Percentiles rank a stretch among this genome's conserved stretches.
Evolutionary conservation across 2,329 filamentous ascomycete species (phyloP).

Genomic region (Neofusicoccum parvum): DNA sequence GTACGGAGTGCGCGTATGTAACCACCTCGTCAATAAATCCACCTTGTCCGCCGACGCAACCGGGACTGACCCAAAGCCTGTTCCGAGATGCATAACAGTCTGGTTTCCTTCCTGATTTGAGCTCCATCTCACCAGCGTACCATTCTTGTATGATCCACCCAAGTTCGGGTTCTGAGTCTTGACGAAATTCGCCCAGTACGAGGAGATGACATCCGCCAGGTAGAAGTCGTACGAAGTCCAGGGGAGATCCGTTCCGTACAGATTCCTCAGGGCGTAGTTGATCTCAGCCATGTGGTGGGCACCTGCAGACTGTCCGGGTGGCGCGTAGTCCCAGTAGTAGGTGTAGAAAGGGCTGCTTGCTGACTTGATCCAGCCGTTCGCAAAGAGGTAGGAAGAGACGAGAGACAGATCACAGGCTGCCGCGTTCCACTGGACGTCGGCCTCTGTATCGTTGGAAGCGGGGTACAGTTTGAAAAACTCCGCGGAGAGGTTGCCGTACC

Average conservation of each 20-base stretch:
- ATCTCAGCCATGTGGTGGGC: constrained; percentile 44
- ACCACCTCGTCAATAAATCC: not conserved
- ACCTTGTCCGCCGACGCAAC: not conserved
- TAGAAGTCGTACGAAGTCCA: constrained; percentile 35
- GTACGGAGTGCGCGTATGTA: not conserved
- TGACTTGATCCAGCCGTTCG: constrained; percentile 26
- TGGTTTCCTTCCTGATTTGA: not conserved
- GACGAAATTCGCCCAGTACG: constrained; percentile 41
- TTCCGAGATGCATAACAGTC: not conserved
- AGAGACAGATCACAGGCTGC: constrained; percentile 29
- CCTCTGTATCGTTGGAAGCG: constrained; percentile 25
- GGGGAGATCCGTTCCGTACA: constrained; percentile 34
- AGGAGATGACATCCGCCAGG: constrained; percentile 34
- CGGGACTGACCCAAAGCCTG: not conserved
- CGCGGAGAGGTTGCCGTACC: constrained; percentile 21
- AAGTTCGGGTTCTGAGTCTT: constrained; percentile 32
- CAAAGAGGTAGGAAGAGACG: constrained; percentile 30
- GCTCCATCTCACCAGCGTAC: not conserved
- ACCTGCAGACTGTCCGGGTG: constrained; percentile 38
- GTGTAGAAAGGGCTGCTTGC: constrained; percentile 34
- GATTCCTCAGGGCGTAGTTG: constrained; percentile 40
- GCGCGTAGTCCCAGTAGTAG: constrained; percentile 43
- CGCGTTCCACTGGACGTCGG: constrained; percentile 27
- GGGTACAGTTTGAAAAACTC: constrained; percentile 27
- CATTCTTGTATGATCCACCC: constrained; percentile 1